phyloP scores from a whole-genome alignment of 257 asterid genomes.

The Petunia secreta region DNA sequence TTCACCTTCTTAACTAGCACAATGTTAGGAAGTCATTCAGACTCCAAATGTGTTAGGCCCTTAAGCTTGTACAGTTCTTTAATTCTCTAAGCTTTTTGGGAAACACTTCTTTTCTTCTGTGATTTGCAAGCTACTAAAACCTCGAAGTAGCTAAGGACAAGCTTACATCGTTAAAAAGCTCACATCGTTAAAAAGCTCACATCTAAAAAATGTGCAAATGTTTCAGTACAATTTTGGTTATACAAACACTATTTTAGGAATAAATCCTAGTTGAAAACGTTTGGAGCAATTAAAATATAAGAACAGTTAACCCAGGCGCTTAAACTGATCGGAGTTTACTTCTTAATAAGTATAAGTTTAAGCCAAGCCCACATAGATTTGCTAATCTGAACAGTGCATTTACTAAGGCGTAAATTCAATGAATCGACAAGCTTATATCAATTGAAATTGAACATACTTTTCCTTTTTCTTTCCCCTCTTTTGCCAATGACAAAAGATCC shows the following conservation, averaged over 20 bases:
- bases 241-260: neutral
- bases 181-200: constrained; percentile 1
- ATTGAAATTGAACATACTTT: constrained; percentile 55
- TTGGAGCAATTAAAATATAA: neutral
- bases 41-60: constrained; percentile 1
- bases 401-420: constrained; percentile 2
- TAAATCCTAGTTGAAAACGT: neutral
- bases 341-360: neutral
- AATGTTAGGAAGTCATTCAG: constrained; percentile 3
- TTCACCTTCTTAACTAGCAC: neutral
- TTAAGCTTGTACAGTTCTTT: neutral
- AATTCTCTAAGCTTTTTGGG: neutral
- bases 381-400: constrained; percentile 1
- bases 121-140: constrained; percentile 3
- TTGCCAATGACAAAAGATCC: constrained; percentile 78
- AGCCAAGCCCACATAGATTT: neutral
- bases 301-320: constrained; percentile 16
- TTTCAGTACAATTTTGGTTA: constrained; percentile 16
- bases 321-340: constrained; percentile 5
- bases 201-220: neutral
- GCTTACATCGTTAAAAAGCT: neutral
- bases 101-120: neutral
- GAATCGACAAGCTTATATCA: neutral
- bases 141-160: constrained; percentile 3
- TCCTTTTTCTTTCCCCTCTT: constrained; percentile 90